Evolutionary conservation across 2,329 filamentous ascomycete species (phyloP), one percentile per base, ranked within the genome.

Genomic region (Colletotrichum abscissum): DNA sequence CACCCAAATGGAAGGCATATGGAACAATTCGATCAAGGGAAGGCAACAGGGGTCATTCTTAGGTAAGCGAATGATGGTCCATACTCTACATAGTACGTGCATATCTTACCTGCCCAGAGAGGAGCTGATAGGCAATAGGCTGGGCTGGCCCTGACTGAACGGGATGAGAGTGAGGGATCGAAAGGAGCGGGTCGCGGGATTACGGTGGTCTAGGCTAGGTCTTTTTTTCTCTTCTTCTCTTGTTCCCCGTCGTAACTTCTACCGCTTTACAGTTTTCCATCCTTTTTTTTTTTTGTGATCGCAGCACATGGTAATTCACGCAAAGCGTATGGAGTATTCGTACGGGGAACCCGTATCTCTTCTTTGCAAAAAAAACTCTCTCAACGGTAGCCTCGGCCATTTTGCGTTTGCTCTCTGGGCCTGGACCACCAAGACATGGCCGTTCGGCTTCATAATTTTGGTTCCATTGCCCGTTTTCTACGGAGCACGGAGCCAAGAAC

Each of bases 1-100:
- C 22, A 55, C 19, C 46, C 49, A 28, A 66, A 65, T 73, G 70
- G 70, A 71, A 70, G 42, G 49, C 22, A 38, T 19, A 33, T 70
- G 67, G 71, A 73, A 73, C 52, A 58, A 26, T 69, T 69, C 24
- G 58, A 72, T 63, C 58, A 65, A 65, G 55, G 55, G 8, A 46
- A n/a, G 9, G 30, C 46, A 22, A 33, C 35, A 64, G 60, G 64
- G 55, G 22, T 42, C 8, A n/a, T 42, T 19, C 42, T 49, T 49
- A 49, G 19, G 8, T 49, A 49, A 49, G 42, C 42, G 8, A n/a
- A 1, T 11, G 3, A 42, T 7, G 3, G 38, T 42, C 7, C 6
- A 16, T 42, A 7, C 38, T 7, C 5, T 5, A 26, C 26, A 26
- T 26, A 26, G 26, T 19, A 19, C 38, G 38, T 16, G 14, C 35